Evolutionary conservation across 176 grass and related monocot species (phyloP), one percentile per base, ranked within the genome.

Genomic region (Hyparrhenia diplandra): DNA sequence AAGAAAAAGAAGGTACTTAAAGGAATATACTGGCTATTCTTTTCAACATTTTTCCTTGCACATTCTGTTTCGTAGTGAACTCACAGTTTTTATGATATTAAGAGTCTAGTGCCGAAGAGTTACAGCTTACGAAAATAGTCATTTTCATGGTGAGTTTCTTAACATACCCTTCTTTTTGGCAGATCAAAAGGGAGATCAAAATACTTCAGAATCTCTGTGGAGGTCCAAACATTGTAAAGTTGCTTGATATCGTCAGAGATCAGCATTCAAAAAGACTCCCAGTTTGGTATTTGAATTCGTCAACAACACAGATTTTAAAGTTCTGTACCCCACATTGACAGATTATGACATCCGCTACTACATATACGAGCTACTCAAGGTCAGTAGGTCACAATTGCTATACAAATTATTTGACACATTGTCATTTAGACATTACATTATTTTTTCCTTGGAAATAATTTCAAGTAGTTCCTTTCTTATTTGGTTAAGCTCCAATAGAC

Each of bases 341-440:
- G 97, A 99, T 89, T 99, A 99, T 91, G 97, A 99, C 78, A 96
- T 99, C 72, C 93, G 93, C 11, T 99, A 95, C 88, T 99, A 99
- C 82, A 86, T 99, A 54, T 99, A 91, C 4, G 93, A 95, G 87
- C 92, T 99, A 85, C 97, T 99, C n/a, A 99, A 99, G 97, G 97
- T n/a, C n/a, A n/a, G n/a, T n/a, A n/a, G n/a, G n/a, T 95, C 35
- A 67, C 16, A 23, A 20, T 64, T 73, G 17, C 30, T 36, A 58
- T 76, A 30, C 18, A 34, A 46, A 47, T 47, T 78, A 77, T 61
- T 82, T 70, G 64, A 42, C 42, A 54, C 37, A 27, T 25, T 63
- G 10, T 60, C 18, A 23, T 81, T 30, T 54, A 55, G 9, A 47
- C 45, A 3, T 55, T 70, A 41, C 12, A 42, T 13, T 69, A 69